Conservation (phyloP, 805 yeast genomes). For the Tetrapisispora pingtungensis region DNA sequence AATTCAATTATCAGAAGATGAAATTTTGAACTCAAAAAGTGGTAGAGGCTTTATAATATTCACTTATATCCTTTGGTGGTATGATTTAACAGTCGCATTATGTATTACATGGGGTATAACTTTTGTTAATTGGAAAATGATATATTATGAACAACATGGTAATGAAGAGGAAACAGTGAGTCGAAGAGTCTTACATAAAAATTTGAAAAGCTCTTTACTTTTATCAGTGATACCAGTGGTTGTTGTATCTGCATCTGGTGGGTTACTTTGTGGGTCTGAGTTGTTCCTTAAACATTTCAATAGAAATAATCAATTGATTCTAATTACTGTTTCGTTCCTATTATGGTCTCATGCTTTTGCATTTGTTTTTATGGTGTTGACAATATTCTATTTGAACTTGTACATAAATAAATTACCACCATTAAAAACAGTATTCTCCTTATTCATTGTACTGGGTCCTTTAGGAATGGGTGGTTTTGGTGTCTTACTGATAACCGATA, state of each 20-base stretch:
- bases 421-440: slow-evolving; percentile 45
- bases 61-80: slow-evolving; percentile 65
- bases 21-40: neutral
- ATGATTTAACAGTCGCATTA: slow-evolving; percentile 45
- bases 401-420: slow-evolving; percentile 50
- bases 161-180: slow-evolving; percentile 3
- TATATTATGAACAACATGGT: slow-evolving; percentile 20
- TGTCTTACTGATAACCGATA: slow-evolving; percentile 44
- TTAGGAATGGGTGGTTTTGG: slow-evolving; percentile 79
- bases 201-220: slow-evolving; percentile 48
- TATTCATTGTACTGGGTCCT: slow-evolving; percentile 73
- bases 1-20: slow-evolving; percentile 33
- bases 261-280: slow-evolving; percentile 34
- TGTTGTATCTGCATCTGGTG: slow-evolving; percentile 67
- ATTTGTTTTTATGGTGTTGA: slow-evolving; percentile 45
- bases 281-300: slow-evolving; percentile 36
- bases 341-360: slow-evolving; percentile 63
- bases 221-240: slow-evolving; percentile 75
- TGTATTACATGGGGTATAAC: slow-evolving; percentile 52
- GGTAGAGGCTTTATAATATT: slow-evolving; percentile 37
- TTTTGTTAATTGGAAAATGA: slow-evolving; percentile 36
- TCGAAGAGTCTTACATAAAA: slow-evolving; percentile 25
- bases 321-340: slow-evolving; percentile 44
- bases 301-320: slow-evolving; percentile 34
- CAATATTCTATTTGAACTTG: slow-evolving; percentile 52